Base-by-base conservation (phyloP, 768 basidiomycete genomes). In the Suillus occidentalis region DNA sequence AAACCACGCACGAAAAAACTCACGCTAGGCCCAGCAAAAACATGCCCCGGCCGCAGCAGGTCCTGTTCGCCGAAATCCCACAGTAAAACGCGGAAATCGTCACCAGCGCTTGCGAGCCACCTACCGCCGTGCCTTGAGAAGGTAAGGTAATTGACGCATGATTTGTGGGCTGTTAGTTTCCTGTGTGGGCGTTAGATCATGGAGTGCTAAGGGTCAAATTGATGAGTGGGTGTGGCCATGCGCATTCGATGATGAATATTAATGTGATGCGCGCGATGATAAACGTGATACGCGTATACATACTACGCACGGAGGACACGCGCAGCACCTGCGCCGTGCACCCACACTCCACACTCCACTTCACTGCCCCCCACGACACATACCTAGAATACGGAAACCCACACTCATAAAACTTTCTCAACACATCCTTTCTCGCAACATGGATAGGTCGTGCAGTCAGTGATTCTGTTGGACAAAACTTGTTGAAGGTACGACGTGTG, bases 11-110 rank as follows among this genome's bases (percentile, higher is more conserved):
- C 20, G 31, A 56, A 37, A 37, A 45, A 49, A 47, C 75, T 64
- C 62, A 79, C 77, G 6, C 60, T 53, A n/a, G 85, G 87, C 0
- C 88, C 87, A 31, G 70, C 68, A 60, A 85, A 80, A 3, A 80
- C 75, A 60, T 70, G 74, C 34, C 78, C 79, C 22, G 87, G 82
- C 37, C 63, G 67, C 45, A 69, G 71, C 47, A 87, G 73, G 62
- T 87, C 80, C 9, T 87, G 85, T 68, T 87, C 84, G 67, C 89
- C 78, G 66, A 90, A 86, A 70, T 90, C 87, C 89, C 89, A 90
- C 20, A 90, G 74, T 68, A 80, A 79, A 43, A 89, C 79, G 14
- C 78, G 73, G 8, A 82, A 75, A 75, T 90, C 88, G 73, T 90
- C 89, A 40, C 89, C 89, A 36, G 87, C 89, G 69, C 86, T 89